Evolutionary conservation across 805 yeast species (phyloP), one percentile per base, ranked within the genome.

Genomic region (Yarrowia hollandica): DNA sequence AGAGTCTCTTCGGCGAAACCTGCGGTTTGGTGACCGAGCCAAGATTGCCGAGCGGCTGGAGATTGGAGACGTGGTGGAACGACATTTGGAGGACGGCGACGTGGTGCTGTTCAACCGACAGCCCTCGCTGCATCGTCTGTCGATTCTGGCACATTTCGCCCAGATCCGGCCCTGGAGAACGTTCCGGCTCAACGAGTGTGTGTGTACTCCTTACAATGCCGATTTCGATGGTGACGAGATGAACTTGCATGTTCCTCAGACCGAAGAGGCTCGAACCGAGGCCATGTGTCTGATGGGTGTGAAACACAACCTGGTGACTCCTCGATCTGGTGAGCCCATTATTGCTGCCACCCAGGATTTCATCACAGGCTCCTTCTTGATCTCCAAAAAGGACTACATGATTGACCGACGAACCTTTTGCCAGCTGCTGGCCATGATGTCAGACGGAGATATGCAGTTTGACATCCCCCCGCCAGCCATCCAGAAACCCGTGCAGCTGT

Each of bases 291-390:
- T 94, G 69, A 94, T 94, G 99, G 99, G 98, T 59, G 99, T 94
- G 38, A 94, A 94, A 68, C 88, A 91, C 69, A 94, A 94, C 70
- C 77, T 94, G 63, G 79, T 94, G 65, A 94, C 99, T 1, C 99
- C 99, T 9, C 89, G 91, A 69, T 88, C 96, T 28, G 99, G 99
- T 67, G 99, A 95, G 69, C 99, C 99, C 0, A 94, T 94, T 66
- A 94, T 94, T 79, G 99, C 99, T 0, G 99, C 99, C 8, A 94
- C 99, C 0, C 99, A 94, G 77, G 99, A 94, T 82, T 94, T 94
- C 77, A 94, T 94, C 67, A 91, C 98, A 5, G 99, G 98, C 16
- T 90, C 97, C 0, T 94, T 85, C 71, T 77, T 94, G 68, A 88
- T 94, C 38, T 87, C 97, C 0, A 90, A 88, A 67, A 95, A 94